Conservation (phyloP, 2,329 filamentous ascomycete genomes). For the Aspergillus pseudonomiae region DNA sequence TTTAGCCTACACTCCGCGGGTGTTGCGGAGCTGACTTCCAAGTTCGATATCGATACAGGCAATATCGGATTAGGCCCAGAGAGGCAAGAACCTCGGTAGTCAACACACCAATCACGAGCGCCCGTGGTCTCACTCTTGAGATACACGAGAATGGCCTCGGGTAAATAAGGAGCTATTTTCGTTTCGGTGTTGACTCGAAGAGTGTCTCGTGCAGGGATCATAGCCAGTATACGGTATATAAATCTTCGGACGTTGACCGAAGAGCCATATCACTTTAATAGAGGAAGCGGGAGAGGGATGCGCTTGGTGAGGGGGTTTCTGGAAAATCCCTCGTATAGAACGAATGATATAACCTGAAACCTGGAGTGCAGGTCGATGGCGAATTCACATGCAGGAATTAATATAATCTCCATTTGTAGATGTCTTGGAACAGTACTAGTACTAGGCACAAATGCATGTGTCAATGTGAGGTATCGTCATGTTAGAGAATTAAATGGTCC, state of each 20-base stretch:
- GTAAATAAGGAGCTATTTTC: slow-evolving; percentile 28
- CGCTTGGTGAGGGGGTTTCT: not conserved
- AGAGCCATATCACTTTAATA: not conserved
- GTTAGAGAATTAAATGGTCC: not conserved
- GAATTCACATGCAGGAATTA: not conserved
- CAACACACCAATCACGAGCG: slow-evolving; percentile 13
- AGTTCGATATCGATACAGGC: not conserved
- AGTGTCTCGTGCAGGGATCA: not conserved
- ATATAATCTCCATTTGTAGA: not conserved
- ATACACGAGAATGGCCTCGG: slow-evolving; percentile 34
- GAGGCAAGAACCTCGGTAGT: slow-evolving; percentile 13
- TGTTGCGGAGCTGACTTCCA: not conserved
- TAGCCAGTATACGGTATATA: not conserved
- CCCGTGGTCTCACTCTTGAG: slow-evolving; percentile 2
- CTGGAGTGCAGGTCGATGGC: not conserved
- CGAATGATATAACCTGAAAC: not conserved
- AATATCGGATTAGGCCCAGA: slow-evolving; percentile 5
- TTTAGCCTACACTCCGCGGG: not conserved
- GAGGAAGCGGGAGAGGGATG: not conserved
- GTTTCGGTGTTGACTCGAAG: slow-evolving; percentile 14
- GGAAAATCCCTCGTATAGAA: not conserved
- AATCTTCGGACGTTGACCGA: not conserved
- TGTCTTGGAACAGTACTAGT: not conserved
- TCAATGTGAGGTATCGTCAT: not conserved
- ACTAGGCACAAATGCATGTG: not conserved